Base-by-base conservation (phyloP, 2,329 filamentous ascomycete genomes). In the Colletotrichum viniferum region DNA sequence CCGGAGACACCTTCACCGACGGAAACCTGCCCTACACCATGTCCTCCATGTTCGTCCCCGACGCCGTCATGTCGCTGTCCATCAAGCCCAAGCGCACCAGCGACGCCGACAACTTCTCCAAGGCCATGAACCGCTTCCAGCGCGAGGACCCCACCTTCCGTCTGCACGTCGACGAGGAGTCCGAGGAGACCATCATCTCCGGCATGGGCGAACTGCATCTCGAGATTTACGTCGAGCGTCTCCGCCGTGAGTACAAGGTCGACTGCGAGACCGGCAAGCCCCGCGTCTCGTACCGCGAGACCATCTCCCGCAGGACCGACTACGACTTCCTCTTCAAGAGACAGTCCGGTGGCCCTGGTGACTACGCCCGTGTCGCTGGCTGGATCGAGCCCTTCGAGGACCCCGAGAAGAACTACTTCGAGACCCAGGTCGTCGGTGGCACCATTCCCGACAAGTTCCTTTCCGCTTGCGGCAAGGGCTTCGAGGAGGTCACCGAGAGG, bases 41-140 rank as follows among this genome's bases (percentile, higher is more conserved):
- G 96, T 94, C 95, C 61, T 98, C 96, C 80, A 99, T 99, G 97
- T 96, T 95, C 84, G 96, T 99, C 60, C 97, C 97, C 10, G 97
- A 99, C 83, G 95, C 97, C 34, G 97, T 99, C 88, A 98, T 99
- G 86, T 98, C 96, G 21, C 92, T 99, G 56, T 98, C 96, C 26
- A 98, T 99, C 89, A 96, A 95, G 86, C 97, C 97, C 63, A 98
- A 98, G 90, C 93, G 95, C 84, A 96, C 91, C 83, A 97, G 95
- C 84, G 96, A 99, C 81, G 93, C 94, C 74, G 92, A 95, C 83
- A 97, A 97, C 88, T 99, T 99, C 90, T 96, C 94, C 82, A 99
- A 99, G 88, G 97, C 97, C 79, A 98, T 99, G 93, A 97, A 96
- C 84, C 95, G 97, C 79, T 99, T 99, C 91, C 96, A 98, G 86